Evolutionary conservation across 1,284 basidiomycete genomes (phyloP), one percentile per base, ranked within the genome.

Genomic region (Microstroma glucosiphilum): DNA sequence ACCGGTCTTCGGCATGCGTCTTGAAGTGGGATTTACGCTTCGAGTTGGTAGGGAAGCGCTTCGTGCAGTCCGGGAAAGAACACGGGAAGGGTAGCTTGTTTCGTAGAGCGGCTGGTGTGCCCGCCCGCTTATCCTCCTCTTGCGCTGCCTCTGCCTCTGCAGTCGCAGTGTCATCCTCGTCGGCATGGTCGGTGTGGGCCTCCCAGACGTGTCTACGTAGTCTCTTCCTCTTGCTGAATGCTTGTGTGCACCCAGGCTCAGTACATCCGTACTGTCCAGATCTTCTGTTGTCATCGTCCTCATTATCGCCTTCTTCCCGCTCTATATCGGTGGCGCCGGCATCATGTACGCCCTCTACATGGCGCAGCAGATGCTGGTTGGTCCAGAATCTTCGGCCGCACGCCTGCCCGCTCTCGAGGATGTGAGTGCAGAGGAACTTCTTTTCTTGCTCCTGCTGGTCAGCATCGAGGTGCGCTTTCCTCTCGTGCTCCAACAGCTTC

Each of bases 221-320:
- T 30, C 67, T 65, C 57, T 71, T 73, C 17, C 69, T 66, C 48
- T 73, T 71, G 57, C 65, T 61, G 40, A 73, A 71, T 0, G 62
- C 49, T 42, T 61, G 7, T 17, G 59, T 59, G 51, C 71, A 73
- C 0, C 62, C 64, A 1, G 26, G 11, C 41, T 69, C 63, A 2
- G 68, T 64, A 55, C 71, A 73, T 11, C 51, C 56, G 57, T 71
- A 71, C n/a, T 37, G 30, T 37, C 30, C 30, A 37, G 30, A 37
- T 9, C 30, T 37, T 9, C 30, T 37, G 9, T 9, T 9, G 9
- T 37, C 30, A 3, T 48, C 23, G 3, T 7, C 46, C 3, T 48
- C 46, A 7, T 12, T 12, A 23, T n/a, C 17, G 11, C n/a, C 46
- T 48, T n/a, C 17, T n/a, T n/a, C n/a, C 17, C n/a, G 46, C n/a